Conservation (phyloP, 1,139 yeast genomes). For the Trichomonascaceae sp. region DNA sequence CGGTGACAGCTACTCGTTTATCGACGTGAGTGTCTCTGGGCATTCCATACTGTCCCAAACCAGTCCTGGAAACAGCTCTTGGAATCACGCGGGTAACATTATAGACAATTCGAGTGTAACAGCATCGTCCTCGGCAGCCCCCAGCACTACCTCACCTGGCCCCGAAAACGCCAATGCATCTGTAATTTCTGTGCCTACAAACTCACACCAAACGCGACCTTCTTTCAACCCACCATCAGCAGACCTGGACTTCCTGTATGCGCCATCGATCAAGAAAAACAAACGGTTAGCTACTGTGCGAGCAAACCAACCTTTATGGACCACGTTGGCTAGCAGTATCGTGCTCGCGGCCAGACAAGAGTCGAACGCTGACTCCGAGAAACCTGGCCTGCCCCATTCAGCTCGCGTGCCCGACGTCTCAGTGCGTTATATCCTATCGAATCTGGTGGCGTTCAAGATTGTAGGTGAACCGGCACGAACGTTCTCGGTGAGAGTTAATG, state of each 20-base stretch:
- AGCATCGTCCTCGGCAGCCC: not conserved
- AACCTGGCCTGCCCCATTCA: slow-evolving; percentile 2
- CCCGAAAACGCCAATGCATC: slow-evolving; percentile 1
- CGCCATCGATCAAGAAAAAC: slow-evolving; percentile 13
- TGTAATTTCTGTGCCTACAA: slow-evolving; percentile 5
- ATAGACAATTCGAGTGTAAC: not conserved
- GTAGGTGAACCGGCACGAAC: slow-evolving; percentile 9
- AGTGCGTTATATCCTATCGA: slow-evolving; percentile 21
- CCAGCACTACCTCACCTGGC: not conserved
- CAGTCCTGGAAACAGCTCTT: not conserved
- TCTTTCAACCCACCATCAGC: slow-evolving; percentile 2
- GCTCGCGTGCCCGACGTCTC: slow-evolving; percentile 13
- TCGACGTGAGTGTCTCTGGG: not conserved
- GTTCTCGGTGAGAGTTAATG: slow-evolving; percentile 20
- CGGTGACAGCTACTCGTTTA: slow-evolving; percentile 5
- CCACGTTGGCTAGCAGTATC: slow-evolving; percentile 24
- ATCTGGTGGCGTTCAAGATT: slow-evolving; percentile 22
- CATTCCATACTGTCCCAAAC: not conserved
- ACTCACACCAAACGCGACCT: slow-evolving; percentile 1
- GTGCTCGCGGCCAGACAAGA: slow-evolving; percentile 26
- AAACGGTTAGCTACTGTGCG: slow-evolving; percentile 18
- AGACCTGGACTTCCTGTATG: slow-evolving; percentile 12
- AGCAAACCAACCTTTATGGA: slow-evolving; percentile 25
- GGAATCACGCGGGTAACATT: not conserved
- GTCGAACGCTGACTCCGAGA: slow-evolving; percentile 2